Evolutionary conservation across 2,329 filamentous ascomycete genomes (phyloP).

Genomic region (Remersonia thermophila): DNA sequence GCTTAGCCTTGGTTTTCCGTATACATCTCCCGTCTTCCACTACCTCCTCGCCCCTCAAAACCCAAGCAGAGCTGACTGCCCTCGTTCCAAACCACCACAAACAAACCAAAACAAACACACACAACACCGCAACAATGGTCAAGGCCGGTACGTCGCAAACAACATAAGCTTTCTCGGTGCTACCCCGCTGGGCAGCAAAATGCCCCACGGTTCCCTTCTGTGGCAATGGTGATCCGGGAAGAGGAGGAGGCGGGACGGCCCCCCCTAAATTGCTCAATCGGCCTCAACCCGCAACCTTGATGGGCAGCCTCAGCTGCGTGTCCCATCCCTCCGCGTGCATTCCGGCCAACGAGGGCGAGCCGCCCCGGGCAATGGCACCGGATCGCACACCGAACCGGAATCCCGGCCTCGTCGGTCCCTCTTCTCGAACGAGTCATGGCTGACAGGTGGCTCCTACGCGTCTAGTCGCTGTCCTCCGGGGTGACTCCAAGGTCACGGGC

Average conservation of each 20-base stretch:
- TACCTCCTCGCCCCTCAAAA: neutral
- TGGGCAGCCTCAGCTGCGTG: slow-evolving; percentile 19
- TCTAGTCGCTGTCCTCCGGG: slow-evolving; percentile 87
- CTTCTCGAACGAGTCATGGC: slow-evolving; percentile 7
- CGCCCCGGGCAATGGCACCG: too few relatives aligned
- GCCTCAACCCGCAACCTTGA: slow-evolving; percentile 30
- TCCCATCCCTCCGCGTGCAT: too few relatives aligned
- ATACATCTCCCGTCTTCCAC: slow-evolving; percentile 3
- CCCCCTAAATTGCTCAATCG: neutral
- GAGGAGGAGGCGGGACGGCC: slow-evolving; percentile 17
- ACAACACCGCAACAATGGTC: slow-evolving; percentile 73
- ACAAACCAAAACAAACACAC: slow-evolving; percentile 11
- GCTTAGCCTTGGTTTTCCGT: slow-evolving; percentile 6
- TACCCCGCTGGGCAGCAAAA: neutral
- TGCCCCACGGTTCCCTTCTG: slow-evolving; percentile 5
- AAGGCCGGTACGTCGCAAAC: slow-evolving; percentile 68
- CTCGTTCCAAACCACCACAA: slow-evolving; percentile 7
- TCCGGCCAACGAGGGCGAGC: too few relatives aligned
- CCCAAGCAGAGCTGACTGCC: neutral
- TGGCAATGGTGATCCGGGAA: slow-evolving; percentile 5
- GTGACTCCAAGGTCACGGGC: slow-evolving; percentile 90
- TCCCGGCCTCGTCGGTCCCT: too few relatives aligned
- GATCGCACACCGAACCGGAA: too few relatives aligned
- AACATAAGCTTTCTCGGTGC: slow-evolving; percentile 1
- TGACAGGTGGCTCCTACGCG: slow-evolving; percentile 6